These are phyloP conservation scores for Candida manassasensis DNA, from an alignment of 805 yeast species.

Conservation along the genomic window DNA sequence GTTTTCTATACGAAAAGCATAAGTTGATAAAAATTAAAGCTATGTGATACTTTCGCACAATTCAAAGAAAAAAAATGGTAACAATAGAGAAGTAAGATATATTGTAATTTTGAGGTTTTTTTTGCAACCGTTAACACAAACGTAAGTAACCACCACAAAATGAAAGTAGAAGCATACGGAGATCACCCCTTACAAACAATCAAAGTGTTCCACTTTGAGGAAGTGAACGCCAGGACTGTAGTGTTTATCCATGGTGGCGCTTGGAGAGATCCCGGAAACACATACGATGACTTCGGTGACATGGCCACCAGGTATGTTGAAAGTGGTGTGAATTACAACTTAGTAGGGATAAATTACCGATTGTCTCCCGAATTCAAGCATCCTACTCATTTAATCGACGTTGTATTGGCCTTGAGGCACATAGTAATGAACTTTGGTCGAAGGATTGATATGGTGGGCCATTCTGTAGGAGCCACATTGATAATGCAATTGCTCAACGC, in stretches of 20 bases:
- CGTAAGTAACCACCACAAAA: too few relatives aligned
- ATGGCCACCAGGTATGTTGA: slow-evolving; percentile 17
- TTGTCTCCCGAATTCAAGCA: slow-evolving; percentile 58
- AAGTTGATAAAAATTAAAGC: too few relatives aligned
- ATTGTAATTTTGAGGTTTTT: too few relatives aligned
- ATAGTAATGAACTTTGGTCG: slow-evolving; percentile 14
- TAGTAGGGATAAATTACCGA: slow-evolving; percentile 52
- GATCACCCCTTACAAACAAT: slow-evolving; percentile 27
- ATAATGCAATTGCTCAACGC: slow-evolving; percentile 47
- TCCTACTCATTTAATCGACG: slow-evolving; percentile 60
- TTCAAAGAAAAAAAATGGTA: too few relatives aligned
- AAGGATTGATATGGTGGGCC: slow-evolving; percentile 49
- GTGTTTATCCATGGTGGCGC: slow-evolving; percentile 85
- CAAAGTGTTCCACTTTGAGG: slow-evolving; percentile 20
- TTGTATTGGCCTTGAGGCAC: slow-evolving; percentile 37
- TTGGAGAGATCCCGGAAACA: slow-evolving; percentile 70
- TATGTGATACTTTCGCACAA: too few relatives aligned
- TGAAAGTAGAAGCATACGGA: slow-evolving; percentile 22
- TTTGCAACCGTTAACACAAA: too few relatives aligned
- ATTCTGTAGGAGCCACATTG: slow-evolving; percentile 77
- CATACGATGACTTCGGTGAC: slow-evolving; percentile 48
- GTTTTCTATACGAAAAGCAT: too few relatives aligned
- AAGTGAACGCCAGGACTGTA: slow-evolving; percentile 20
- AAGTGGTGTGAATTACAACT: slow-evolving; percentile 9
- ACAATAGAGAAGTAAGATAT: too few relatives aligned